phyloP scores from a whole-genome alignment of 2,329 filamentous ascomycete genomes.

The Penicillium aurantiogriseum region DNA sequence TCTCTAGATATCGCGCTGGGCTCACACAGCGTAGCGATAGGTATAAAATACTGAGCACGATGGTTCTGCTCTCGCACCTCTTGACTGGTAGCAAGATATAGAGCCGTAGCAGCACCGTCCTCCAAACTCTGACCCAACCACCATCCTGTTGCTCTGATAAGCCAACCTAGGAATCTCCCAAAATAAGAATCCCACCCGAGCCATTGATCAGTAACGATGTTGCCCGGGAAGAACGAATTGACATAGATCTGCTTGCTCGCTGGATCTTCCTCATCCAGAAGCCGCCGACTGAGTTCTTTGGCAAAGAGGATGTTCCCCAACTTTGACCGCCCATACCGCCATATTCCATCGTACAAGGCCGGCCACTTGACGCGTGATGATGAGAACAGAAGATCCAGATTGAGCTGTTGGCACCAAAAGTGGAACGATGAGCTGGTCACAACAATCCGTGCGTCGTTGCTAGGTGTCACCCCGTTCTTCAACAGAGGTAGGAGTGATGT shows the following conservation, averaged over 20 bases:
- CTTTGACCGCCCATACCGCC: constrained; percentile 36
- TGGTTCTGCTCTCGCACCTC: constrained; percentile 21
- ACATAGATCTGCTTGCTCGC: constrained; percentile 28
- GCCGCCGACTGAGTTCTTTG: constrained; percentile 27
- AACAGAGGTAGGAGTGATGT: constrained; percentile 46
- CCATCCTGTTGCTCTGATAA: constrained; percentile 23
- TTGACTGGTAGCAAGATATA: constrained; percentile 31
- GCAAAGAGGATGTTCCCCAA: constrained; percentile 36
- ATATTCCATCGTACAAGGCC: constrained; percentile 25
- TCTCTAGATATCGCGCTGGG: constrained; percentile 30
- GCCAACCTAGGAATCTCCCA: constrained; percentile 21
- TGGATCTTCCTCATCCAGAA: constrained; percentile 21
- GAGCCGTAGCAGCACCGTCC: constrained; percentile 32
- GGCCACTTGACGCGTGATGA: constrained; percentile 22
- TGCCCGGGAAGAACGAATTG: constrained; percentile 35
- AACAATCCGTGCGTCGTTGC: constrained; percentile 46
- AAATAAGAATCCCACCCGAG: constrained; percentile 29
- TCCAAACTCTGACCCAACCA: constrained; percentile 25
- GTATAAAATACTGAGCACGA: constrained; percentile 40
- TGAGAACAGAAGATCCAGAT: constrained; percentile 26
- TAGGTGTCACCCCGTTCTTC: constrained; percentile 20
- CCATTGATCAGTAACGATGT: constrained; percentile 35
- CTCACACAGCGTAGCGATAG: constrained; percentile 32
- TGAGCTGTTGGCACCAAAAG: constrained; percentile 24
- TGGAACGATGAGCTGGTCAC: constrained; percentile 41